Conservation (phyloP, 2,329 filamentous ascomycete species). For the Fusarium coffeatum region DNA sequence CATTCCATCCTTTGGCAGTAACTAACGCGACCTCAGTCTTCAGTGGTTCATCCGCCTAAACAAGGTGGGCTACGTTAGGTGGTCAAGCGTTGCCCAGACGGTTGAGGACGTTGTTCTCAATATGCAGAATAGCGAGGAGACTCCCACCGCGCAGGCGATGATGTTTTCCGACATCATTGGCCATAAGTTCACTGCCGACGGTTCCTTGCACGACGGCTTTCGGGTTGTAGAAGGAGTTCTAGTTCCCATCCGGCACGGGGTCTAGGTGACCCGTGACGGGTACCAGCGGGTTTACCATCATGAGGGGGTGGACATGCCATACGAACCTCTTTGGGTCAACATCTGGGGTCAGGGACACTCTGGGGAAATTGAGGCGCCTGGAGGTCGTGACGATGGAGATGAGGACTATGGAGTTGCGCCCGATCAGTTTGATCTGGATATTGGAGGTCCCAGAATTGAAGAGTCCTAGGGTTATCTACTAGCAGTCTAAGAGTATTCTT, state of each 20-base stretch:
- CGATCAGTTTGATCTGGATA: not conserved
- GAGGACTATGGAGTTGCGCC: accelerated
- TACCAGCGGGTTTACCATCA: not conserved
- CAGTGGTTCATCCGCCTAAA: not conserved
- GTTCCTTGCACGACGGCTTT: not conserved
- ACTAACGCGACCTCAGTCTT: not conserved
- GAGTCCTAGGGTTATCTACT: not conserved
- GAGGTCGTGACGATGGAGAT: not conserved
- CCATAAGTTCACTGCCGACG: not conserved
- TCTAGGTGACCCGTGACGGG: not conserved
- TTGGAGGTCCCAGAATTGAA: too few relatives aligned
- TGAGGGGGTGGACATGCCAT: not conserved
- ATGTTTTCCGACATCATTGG: not conserved
- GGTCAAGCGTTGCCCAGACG: not conserved
- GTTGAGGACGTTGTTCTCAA: not conserved
- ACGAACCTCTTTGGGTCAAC: not conserved
- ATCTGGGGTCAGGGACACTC: not conserved
- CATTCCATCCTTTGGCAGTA: accelerated
- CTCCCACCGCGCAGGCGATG: not conserved
- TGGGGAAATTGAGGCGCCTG: too few relatives aligned
- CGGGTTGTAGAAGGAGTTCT: not conserved
- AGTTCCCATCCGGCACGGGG: not conserved
- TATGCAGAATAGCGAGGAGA: not conserved
- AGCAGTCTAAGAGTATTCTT: not conserved
- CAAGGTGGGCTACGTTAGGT: not conserved